Evolutionary conservation across 176 grass and related monocot genomes (phyloP).

Genomic region (Triticum aestivum): IWGSC_CS_RefSeq_v2.1 NC_057814.1:14223289-14223788

Average conservation of each 20-base stretch:
- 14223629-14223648: neutral
- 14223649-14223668: neutral
- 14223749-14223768: conserved; percentile 56
- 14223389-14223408: neutral
- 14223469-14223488: conserved; percentile 89
- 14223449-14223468: conserved; percentile 72
- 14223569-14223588: conserved; percentile 76
- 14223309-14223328: too few relatives aligned
- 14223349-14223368: too few relatives aligned
- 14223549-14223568: conserved; percentile 77
- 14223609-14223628: conserved; percentile 63
- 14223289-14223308: neutral
- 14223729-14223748: neutral
- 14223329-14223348: neutral
- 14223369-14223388: too few relatives aligned
- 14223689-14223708: neutral
- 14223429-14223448: conserved; percentile 36
- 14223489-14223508: conserved; percentile 90
- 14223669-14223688: neutral
- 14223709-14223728: neutral
- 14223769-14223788: conserved; percentile 75
- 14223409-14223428: neutral
- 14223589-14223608: conserved; percentile 71
- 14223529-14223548: conserved; percentile 77
- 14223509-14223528: conserved; percentile 87